Evolutionary conservation across 164 flowering plant species (phyloP), one percentile per base, ranked within the genome.

Genomic region (Tetrastigma voinierianum): DNA sequence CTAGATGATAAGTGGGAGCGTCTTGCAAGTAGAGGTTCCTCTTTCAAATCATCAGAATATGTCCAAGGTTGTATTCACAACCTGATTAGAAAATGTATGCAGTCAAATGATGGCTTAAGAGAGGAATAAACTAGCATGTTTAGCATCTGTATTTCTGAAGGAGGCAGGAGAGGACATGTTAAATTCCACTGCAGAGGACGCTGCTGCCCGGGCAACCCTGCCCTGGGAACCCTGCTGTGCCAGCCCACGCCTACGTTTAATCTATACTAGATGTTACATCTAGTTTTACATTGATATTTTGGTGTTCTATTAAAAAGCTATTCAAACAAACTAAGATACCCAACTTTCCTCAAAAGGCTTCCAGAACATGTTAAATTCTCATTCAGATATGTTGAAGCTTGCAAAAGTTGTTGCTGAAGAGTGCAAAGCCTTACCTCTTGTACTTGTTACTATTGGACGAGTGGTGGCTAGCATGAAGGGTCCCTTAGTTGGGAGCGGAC

Each of bases 381-480:
- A 71, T 65, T 66, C 60, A 17, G 65, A 66, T 1, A 52, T 71
- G 0, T 61, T 54, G 0, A 17, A 46, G 15, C 56, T 71, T 45
- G 74, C 74, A 1, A 15, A 46, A 52, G 54, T 2, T 23, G 51
- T 66, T 12, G 74, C 66, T 16, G 15, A 32, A 17, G 55, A 52
- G 49, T 71, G 74, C 23, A 4, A 16, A 13, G 65, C 66, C 3
- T 61, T 71, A 61, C 74, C 74, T 12, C 66, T 71, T 6, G 70
- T 70, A 4, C 61, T 71, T 3, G 25, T 65, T 17, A 61, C 65
- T 5, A 44, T 61, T 6, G 74, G 66, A 2, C 43, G 57, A 4
- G 65, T 61, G 46, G 66, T 71, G 74, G 60, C 74, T 7, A 20
- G 62, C 12, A 59, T 24, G 61, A 53, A 11, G 32, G 47, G 9